These are phyloP conservation scores for Tricholoma hemisulphureum DNA, from an alignment of 768 basidiomycete genomes.

Conservation along the genomic window DNA sequence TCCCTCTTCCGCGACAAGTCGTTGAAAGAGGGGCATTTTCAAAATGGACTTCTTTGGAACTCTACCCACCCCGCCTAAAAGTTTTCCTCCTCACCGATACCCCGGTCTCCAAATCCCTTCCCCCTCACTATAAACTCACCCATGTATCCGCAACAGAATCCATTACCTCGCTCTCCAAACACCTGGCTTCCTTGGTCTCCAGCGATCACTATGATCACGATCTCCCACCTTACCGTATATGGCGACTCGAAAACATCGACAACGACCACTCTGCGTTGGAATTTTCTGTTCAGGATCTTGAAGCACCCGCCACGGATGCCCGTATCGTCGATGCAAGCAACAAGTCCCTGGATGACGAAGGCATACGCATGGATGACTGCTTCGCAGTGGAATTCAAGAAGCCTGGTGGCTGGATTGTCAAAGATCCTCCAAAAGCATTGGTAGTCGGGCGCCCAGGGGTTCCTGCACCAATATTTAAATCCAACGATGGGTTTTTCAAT, in stretches of 20 bases:
- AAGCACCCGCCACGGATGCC: slow-evolving; percentile 20
- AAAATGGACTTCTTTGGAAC: slow-evolving; percentile 59
- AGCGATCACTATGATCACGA: slow-evolving; percentile 25
- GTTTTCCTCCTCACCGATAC: slow-evolving; percentile 45
- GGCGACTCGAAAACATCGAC: slow-evolving; percentile 51
- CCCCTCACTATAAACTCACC: slow-evolving; percentile 19
- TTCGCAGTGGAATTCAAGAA: slow-evolving; percentile 77
- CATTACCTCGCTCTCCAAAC: slow-evolving; percentile 39
- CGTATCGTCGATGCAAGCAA: slow-evolving; percentile 46
- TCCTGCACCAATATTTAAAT: slow-evolving; percentile 53
- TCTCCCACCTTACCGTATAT: slow-evolving; percentile 55
- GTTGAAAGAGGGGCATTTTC: slow-evolving; percentile 53
- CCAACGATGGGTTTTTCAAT: slow-evolving; percentile 56
- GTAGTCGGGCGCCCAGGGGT: slow-evolving; percentile 21
- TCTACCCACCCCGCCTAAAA: slow-evolving; percentile 65
- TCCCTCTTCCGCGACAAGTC: slow-evolving; percentile 64
- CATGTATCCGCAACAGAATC: slow-evolving; percentile 54
- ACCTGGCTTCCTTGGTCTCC: slow-evolving; percentile 39
- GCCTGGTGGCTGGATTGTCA: slow-evolving; percentile 56
- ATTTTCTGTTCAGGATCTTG: slow-evolving; percentile 32
- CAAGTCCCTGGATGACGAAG: slow-evolving; percentile 56
- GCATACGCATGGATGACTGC: slow-evolving; percentile 59
- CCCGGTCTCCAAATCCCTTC: background rate
- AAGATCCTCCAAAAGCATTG: slow-evolving; percentile 16
- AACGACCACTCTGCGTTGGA: slow-evolving; percentile 35